Evolutionary conservation across 305 asterid species (phyloP).

Genomic region (Solanum aculeatissimum): DNA sequence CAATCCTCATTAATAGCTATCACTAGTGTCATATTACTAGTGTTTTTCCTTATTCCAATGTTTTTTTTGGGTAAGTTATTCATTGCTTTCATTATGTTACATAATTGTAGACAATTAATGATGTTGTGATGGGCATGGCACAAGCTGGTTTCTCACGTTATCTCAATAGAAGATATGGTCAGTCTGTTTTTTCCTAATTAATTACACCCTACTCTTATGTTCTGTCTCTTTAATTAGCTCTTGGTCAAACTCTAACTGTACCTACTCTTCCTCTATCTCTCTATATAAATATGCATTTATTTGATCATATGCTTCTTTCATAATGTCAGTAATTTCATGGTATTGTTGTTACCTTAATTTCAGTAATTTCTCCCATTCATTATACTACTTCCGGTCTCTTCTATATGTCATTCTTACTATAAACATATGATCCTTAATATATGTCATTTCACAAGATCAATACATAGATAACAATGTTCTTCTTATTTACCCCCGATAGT

Average conservation of each 20-base stretch:
- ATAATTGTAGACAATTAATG: slow-evolving; percentile 33
- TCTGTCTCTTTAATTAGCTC: background rate
- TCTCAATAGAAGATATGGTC: slow-evolving; percentile 36
- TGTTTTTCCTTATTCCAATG: background rate
- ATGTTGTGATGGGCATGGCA: slow-evolving; percentile 44
- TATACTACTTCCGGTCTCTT: too few relatives aligned
- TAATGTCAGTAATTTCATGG: too few relatives aligned
- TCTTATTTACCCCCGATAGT: too few relatives aligned
- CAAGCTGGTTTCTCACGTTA: slow-evolving; percentile 47
- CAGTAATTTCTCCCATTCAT: too few relatives aligned
- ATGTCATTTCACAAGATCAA: too few relatives aligned
- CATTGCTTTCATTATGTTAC: background rate
- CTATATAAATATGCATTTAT: background rate
- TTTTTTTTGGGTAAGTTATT: background rate
- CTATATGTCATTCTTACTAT: too few relatives aligned
- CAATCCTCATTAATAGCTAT: background rate
- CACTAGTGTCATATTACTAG: background rate
- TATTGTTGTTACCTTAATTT: too few relatives aligned
- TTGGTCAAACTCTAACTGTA: background rate
- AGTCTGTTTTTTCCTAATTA: background rate
- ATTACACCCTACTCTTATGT: background rate
- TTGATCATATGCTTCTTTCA: background rate
- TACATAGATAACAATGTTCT: too few relatives aligned
- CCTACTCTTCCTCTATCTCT: background rate
- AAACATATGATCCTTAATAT: too few relatives aligned